Conservation (phyloP, 345 rosid species). For the Murraya paniculata region DNA sequence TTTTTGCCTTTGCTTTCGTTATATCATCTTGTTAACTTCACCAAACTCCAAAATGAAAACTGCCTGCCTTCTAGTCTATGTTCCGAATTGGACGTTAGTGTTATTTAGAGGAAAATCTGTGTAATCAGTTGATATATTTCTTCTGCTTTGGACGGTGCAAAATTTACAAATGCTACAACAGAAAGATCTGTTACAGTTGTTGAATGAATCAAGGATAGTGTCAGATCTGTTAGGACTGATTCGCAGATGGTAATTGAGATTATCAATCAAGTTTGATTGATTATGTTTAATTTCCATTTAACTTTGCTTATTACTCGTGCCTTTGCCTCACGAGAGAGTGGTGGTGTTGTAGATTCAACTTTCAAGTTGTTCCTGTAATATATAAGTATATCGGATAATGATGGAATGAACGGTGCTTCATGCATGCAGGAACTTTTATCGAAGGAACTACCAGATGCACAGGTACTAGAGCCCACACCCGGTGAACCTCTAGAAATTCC, state of each 20-base stretch:
- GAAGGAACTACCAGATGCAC: slow-evolving; percentile 62
- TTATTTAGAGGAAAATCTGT: not conserved
- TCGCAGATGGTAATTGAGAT: not conserved
- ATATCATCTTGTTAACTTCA: not conserved
- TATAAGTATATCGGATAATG: not conserved
- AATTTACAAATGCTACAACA: not conserved
- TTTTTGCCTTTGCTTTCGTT: not conserved
- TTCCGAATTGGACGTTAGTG: not conserved
- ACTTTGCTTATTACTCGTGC: not conserved
- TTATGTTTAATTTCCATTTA: not conserved
- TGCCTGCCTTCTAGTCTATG: not conserved
- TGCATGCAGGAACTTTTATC: slow-evolving; percentile 61
- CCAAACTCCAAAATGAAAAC: not conserved
- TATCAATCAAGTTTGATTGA: not conserved
- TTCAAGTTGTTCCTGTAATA: not conserved
- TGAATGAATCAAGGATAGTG: not conserved
- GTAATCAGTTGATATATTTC: not conserved
- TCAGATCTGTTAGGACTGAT: not conserved
- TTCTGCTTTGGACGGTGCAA: not conserved
- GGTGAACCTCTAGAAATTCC: slow-evolving; percentile 66
- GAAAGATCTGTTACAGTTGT: not conserved
- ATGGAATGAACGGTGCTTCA: not conserved
- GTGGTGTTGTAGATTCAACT: not conserved
- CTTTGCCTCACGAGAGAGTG: not conserved
- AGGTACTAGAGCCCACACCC: slow-evolving; percentile 62